phyloP scores from a whole-genome alignment of 2,329 filamentous ascomycete genomes.

The Didymella pomorum region DNA sequence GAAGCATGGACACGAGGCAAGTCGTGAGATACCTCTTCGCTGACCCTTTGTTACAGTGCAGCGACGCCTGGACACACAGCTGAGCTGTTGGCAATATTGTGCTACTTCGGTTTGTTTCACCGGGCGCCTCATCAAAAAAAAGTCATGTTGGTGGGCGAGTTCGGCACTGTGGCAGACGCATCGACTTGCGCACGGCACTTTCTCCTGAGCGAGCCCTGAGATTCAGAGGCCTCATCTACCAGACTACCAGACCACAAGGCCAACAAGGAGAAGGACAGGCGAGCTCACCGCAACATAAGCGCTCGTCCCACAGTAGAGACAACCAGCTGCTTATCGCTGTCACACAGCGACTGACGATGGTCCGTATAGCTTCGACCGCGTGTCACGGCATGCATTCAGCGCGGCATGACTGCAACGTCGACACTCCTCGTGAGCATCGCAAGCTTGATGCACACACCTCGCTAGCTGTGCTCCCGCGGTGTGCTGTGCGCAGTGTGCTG shows the following conservation, averaged over 20 bases:
- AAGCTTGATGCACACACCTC: conserved; percentile 16
- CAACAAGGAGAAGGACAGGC: conserved; percentile 3
- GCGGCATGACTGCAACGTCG: conserved; percentile 24
- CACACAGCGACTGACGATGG: conserved; percentile 25
- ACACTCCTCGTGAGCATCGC: conserved; percentile 15
- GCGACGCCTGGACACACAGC: conserved; percentile 9
- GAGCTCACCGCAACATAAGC: conserved; percentile 22
- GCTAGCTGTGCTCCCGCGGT: conserved; percentile 19
- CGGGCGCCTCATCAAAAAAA: conserved; percentile 10
- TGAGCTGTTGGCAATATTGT: conserved; percentile 12
- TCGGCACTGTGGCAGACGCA: conserved; percentile 18
- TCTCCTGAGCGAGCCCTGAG: conserved; percentile 17
- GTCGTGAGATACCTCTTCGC: not conserved
- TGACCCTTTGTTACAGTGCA: not conserved
- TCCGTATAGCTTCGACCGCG: conserved; percentile 17
- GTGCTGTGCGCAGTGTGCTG: conserved; percentile 17
- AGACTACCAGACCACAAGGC: not conserved
- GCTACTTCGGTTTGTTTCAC: conserved; percentile 12
- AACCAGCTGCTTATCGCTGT: conserved; percentile 15
- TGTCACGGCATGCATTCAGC: conserved; percentile 17
- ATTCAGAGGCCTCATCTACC: conserved; percentile 6
- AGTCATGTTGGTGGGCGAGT: conserved; percentile 23
- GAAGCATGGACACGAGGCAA: conserved; percentile 10
- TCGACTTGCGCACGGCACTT: conserved; percentile 23
- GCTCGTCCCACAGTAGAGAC: conserved; percentile 16